Evolutionary conservation across 208 protist genomes (phyloP).

Genomic region (Crithidia acanthocephali): DNA sequence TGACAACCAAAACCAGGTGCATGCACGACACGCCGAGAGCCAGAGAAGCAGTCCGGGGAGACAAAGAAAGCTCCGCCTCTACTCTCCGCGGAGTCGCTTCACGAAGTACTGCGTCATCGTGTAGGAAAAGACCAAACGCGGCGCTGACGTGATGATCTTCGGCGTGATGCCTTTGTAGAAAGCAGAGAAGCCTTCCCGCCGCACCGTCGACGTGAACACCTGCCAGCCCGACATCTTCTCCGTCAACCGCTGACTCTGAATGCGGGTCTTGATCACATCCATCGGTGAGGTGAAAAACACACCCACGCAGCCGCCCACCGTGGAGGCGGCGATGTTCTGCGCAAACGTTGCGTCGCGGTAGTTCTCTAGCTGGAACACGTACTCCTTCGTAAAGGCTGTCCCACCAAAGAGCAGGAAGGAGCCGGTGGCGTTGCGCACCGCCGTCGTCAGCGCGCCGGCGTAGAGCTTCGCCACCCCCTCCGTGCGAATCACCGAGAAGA

Average conservation of each 20-base stretch:
- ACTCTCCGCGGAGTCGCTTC: constrained; percentile 43
- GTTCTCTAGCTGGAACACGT: constrained; percentile 64
- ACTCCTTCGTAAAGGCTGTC: constrained; percentile 73
- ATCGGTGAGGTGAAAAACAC: constrained; percentile 73
- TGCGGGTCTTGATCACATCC: constrained; percentile 88
- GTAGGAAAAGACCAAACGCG: constrained; percentile 85
- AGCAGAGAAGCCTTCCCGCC: constrained; percentile 61
- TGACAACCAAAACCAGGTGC: neutral
- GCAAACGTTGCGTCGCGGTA: constrained; percentile 66
- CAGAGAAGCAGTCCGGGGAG: no score
- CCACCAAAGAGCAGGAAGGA: constrained; percentile 80
- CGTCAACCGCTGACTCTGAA: constrained; percentile 66
- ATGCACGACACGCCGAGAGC: neutral
- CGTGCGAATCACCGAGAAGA: constrained; percentile 38
- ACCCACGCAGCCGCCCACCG: constrained; percentile 57
- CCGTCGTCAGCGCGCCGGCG: constrained; percentile 57
- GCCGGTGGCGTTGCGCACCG: constrained; percentile 63
- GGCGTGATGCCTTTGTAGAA: constrained; percentile 89
- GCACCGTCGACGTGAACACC: constrained; percentile 54
- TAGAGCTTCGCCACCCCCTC: constrained; percentile 60
- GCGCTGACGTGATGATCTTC: constrained; percentile 76
- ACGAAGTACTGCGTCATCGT: constrained; percentile 88
- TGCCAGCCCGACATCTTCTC: constrained; percentile 55
- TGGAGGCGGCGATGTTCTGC: constrained; percentile 72
- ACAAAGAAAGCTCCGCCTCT: neutral